Evolutionary conservation across 768 basidiomycete species (phyloP).

Genomic region (Stropharia rugosoannulata): DNA sequence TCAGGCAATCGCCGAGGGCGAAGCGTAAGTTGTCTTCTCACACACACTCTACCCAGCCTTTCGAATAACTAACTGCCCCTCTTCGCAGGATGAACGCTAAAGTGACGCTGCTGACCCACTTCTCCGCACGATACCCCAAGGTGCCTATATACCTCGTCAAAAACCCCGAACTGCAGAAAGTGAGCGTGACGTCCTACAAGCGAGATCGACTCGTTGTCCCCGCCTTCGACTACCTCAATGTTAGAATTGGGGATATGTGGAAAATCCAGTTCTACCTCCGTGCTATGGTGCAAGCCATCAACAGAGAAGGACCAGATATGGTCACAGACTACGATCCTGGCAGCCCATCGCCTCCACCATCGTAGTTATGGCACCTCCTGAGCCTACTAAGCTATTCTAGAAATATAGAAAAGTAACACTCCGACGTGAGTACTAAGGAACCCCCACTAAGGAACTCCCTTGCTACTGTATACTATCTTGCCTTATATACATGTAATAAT

Average conservation of each 20-base stretch:
- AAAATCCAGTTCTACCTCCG: constrained; percentile 77
- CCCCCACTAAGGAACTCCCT: neutral
- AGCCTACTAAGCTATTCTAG: too few relatives aligned
- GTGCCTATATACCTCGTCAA: constrained; percentile 56
- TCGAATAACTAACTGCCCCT: neutral
- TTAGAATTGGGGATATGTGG: constrained; percentile 81
- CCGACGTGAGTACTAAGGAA: neutral
- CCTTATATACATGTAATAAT: neutral
- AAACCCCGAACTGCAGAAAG: constrained; percentile 9
- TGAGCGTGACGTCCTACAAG: constrained; percentile 8
- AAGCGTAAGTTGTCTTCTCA: constrained; percentile 43
- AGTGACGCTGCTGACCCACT: constrained; percentile 90
- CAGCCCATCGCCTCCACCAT: neutral
- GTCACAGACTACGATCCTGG: neutral
- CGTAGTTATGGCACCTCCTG: too few relatives aligned
- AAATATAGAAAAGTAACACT: too few relatives aligned
- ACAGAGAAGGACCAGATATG: constrained; percentile 42
- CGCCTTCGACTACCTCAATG: constrained; percentile 78
- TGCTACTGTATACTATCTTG: neutral
- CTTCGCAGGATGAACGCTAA: constrained; percentile 74
- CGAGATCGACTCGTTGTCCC: constrained; percentile 57
- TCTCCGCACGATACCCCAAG: constrained; percentile 92
- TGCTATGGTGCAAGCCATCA: constrained; percentile 64
- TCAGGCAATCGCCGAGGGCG: constrained; percentile 80
- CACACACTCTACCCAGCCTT: neutral